Evolutionary conservation across 108 stramenopile species (phyloP), one percentile per base, ranked within the genome.

Genomic region (Cyclotella baltica): DNA sequence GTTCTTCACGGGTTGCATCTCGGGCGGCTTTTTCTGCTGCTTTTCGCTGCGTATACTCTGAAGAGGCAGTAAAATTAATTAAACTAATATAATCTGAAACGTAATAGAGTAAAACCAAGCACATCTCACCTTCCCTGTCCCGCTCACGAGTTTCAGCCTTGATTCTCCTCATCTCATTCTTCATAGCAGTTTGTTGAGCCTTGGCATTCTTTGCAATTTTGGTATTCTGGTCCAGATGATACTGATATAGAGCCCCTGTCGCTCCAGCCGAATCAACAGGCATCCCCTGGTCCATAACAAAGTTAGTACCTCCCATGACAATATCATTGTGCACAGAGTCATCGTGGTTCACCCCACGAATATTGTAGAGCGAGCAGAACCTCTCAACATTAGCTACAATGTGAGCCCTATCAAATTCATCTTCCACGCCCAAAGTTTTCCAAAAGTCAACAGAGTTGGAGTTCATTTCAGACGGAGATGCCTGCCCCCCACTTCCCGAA

Each of bases 351-450:
- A 61, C 81, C 3, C 69, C 74, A 20, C 89, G 85, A 67, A 93
- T 90, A 30, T 88, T 80, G 77, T 90, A 93, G 4, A 93, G 30
- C n/a, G 77, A 72, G 70, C 80, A 86, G 58, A 93, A 93, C 35
- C 87, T 85, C 73, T 93, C 92, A 15, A 93, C 72, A 51, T 93
- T 89, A 28, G 89, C 87, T 47, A 89, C 81, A 57, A 93, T 89
- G 64, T 90, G 90, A 58, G 87, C 86, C 43, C 83, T 86, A 72
- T 93, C 92, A 65, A 93, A 93, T 62, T 88, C 88, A 82, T 93
- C 92, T 38, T 80, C 59, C 20, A 93, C 84, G 18, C 85, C 86
- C 15, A 90, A 71, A 59, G 89, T 86, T n/a, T 48, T 76, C 92
- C 89, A 93, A 83, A 93, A 90, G 69, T 90, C 91, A 22, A 84